Base-by-base conservation (phyloP, 108 stramenopile genomes). In the Parmales sp. region DNA sequence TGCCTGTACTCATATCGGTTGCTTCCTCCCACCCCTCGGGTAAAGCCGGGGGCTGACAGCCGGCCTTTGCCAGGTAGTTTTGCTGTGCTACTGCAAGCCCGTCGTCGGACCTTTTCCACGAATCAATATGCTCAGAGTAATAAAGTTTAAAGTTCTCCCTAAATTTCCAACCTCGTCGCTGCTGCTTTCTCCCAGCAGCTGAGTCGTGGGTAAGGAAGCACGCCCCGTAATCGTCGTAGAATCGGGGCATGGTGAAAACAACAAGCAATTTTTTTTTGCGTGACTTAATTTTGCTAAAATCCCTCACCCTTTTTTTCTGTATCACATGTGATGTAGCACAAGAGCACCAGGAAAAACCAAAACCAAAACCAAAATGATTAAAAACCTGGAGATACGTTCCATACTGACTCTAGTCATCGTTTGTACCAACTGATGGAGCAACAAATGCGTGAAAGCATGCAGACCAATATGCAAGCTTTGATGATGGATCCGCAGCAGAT, bases 221-320 rank as follows among this genome's bases (percentile, higher is more conserved):
- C 72, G 87, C 88, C 69, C 84, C 85, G 66, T 92, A 92, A 70
- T 92, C 91, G 74, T 92, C 91, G 76, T 88, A 92, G 79, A 92
- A 92, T 16, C 91, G 83, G 28, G 91, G 91, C 91, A 92, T 92
- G n/a, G n/a, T n/a, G n/a, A n/a, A n/a, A n/a, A n/a, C n/a, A n/a
- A n/a, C n/a, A n/a, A n/a, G n/a, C n/a, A n/a, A n/a, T n/a, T n/a
- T n/a, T n/a, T n/a, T n/a, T n/a, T n/a, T n/a, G n/a, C n/a, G n/a
- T n/a, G n/a, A n/a, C n/a, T n/a, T n/a, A n/a, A n/a, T n/a, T n/a
- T n/a, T n/a, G n/a, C n/a, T n/a, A n/a, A n/a, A n/a, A n/a, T n/a
- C n/a, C n/a, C n/a, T n/a, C n/a, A n/a, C n/a, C n/a, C n/a, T n/a
- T n/a, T n/a, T n/a, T n/a, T n/a, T n/a, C n/a, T n/a, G n/a, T n/a